Conservation (phyloP, 2,329 filamentous ascomycete genomes). For the Penicillium fuscoglaucum region DNA sequence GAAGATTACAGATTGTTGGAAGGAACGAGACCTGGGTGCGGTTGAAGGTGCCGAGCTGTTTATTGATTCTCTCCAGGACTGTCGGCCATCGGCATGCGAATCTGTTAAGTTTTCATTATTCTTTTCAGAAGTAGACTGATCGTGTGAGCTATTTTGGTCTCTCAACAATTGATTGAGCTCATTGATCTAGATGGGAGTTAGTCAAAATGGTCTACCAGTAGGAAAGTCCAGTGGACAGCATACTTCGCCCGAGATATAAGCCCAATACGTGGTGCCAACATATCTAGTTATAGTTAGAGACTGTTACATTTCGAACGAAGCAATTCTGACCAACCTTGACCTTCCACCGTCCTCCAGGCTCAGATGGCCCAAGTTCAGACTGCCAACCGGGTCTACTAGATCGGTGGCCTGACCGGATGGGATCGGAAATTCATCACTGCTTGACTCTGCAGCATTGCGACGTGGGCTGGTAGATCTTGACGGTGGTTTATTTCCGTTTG, state of each 20-base stretch:
- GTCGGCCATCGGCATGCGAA: conserved; percentile 13
- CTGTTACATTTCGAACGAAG: background rate
- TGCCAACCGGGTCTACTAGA: conserved; percentile 45
- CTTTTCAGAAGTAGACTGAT: conserved; percentile 23
- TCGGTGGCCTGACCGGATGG: conserved; percentile 45
- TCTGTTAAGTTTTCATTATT: conserved; percentile 27
- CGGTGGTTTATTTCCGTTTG: conserved; percentile 13
- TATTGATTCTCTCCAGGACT: conserved; percentile 24
- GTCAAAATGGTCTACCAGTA: background rate
- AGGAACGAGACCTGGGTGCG: conserved; percentile 28
- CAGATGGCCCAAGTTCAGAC: conserved; percentile 43
- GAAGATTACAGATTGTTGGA: conserved; percentile 41
- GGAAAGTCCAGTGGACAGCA: background rate
- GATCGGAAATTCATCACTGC: conserved; percentile 45
- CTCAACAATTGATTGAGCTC: conserved; percentile 47
- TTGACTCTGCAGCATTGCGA: conserved; percentile 34
- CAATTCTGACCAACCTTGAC: conserved; percentile 24
- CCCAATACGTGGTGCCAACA: conserved; percentile 49
- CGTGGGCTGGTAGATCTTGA: conserved; percentile 37
- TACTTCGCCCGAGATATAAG: conserved; percentile 48
- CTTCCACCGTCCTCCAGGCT: conserved; percentile 47
- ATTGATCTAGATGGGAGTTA: conserved; percentile 37
- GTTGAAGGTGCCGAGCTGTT: conserved; percentile 15
- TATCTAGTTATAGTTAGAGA: conserved; percentile 35
- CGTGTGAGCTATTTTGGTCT: conserved; percentile 42